phyloP scores from a whole-genome alignment of 352 stramenopile genomes.

The Elongisporangium undulatum region DNA sequence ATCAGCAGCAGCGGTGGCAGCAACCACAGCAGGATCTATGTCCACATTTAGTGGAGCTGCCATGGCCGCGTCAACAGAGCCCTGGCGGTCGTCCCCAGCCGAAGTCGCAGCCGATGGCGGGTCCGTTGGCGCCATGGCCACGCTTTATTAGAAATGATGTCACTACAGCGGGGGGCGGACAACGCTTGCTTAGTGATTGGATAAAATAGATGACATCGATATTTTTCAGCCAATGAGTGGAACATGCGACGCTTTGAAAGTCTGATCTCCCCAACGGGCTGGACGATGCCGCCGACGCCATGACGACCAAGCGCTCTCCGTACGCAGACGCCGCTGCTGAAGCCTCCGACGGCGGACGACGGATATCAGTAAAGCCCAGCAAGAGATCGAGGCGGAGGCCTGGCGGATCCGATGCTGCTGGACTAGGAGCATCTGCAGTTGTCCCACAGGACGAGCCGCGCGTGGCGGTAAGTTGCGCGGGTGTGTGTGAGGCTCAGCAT shows the following conservation, averaged over 20 bases:
- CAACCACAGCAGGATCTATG: too few species aligned
- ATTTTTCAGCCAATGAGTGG: not conserved
- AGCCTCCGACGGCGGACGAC: not conserved
- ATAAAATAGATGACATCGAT: too few species aligned
- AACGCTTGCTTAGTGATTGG: not conserved
- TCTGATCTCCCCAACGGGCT: not conserved
- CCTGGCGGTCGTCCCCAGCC: too few species aligned
- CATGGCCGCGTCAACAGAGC: not conserved
- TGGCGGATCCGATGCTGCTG: not conserved
- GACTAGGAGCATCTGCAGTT: too few species aligned
- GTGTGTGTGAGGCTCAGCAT: too few species aligned
- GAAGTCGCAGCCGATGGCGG: not conserved
- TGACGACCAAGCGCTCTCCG: not conserved
- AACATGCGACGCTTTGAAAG: not conserved
- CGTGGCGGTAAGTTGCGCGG: not conserved
- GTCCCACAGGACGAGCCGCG: not conserved
- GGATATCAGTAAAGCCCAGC: not conserved
- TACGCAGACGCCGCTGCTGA: not conserved
- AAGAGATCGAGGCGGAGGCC: not conserved
- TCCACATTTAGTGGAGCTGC: too few species aligned
- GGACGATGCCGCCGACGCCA: not conserved
- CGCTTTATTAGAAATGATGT: not conserved
- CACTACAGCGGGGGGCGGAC: not conserved
- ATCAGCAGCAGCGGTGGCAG: not conserved
- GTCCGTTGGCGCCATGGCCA: not conserved